Base-by-base conservation (phyloP, 305 asterid species). In the Solanum hybrid region DNA sequence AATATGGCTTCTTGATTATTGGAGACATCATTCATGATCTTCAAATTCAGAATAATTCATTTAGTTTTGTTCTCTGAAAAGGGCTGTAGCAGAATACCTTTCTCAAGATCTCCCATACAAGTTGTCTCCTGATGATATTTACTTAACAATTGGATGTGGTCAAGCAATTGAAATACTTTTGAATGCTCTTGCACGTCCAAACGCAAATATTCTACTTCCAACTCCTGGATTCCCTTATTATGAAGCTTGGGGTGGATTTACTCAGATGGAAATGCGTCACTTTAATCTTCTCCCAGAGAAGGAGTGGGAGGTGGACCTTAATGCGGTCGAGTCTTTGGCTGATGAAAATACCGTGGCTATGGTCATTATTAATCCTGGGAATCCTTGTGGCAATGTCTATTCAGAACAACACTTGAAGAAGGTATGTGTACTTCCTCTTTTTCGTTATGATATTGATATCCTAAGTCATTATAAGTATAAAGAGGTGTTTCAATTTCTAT, bases 291-390 rank as follows among this genome's bases (percentile, higher is more conserved):
- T 94, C 64, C 95, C 97, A 10, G 98, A 93, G 11, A 89, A 88
- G 34, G 94, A 92, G 37, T 95, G 98, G 98, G 96, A 95, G 89
- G 95, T 93, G 56, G 96, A 95, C 91, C 91, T 95, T 79, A 92
- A 89, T 79, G 88, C 90, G 1, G 95, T 95, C 32, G 97, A 95
- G 90, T 94, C 94, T 92, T 88, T 95, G 89, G 89, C 95, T 0
- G 98, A 95, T 90, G 96, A 93, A 64, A 95, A 94, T 82, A 95
- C 97, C 2, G 96, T 91, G 78, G 98, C 97, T 2, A 95, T 95
- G 91, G 98, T 94, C 78, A 91, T 95, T 78, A 95, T 95, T 79
- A 95, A 95, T 90, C 97, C 97, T 9, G 98, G 98, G n/a, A 95
- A 95, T 92, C 98, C 98, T 0, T 95, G 98, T 90, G 98, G 98